Base-by-base conservation (phyloP, 306 rosid genomes). In the Acacia acuminata region DNA sequence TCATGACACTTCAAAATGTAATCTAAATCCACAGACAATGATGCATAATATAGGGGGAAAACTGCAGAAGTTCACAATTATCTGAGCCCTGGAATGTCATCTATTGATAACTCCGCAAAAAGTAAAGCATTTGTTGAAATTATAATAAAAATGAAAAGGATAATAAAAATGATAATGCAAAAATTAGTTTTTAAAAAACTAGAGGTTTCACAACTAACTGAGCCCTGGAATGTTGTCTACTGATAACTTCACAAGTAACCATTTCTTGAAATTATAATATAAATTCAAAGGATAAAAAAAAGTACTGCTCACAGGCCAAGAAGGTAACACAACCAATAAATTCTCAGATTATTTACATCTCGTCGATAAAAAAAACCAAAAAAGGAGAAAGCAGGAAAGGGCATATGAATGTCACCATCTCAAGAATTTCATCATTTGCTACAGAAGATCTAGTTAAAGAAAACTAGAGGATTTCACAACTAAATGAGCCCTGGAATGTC, bases 401-500 rank as follows among this genome's bases (percentile, higher is more conserved):
- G 15, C 27, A 66, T 22, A 56, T 53, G 68, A 73, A 45, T 66
- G 32, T 71, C 64, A 79, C 81, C 86, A 84, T 47, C 32, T 61
- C 85, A 84, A 58, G 40, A 81, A 75, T 78, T 67, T 82, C 83
- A 61, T 81, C 84, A 71, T 56, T n/a, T 64, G 77, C 71, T 79
- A 82, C 77, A 67, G 48, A 38, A 13, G 4, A 45, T 78, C 84
- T 36, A 36, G 40, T 36, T 5, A 38, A 38, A 38, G n/a, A 38
- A 38, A 5, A 38, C 2, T 38, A 6, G 42, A 38, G 42, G 42
- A n/a, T 38, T 38, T 38, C 42, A 38, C 42, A 38, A 6, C 42
- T 38, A 6, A 38, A 7, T 0, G 42, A 38, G 8, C 42, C 40
- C 40, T 36, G 40, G 40, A 5, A 36, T 36, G 7, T 36, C 2